Conservation (phyloP, 306 rosid genomes). For the Trifolium subterraneum region DNA sequence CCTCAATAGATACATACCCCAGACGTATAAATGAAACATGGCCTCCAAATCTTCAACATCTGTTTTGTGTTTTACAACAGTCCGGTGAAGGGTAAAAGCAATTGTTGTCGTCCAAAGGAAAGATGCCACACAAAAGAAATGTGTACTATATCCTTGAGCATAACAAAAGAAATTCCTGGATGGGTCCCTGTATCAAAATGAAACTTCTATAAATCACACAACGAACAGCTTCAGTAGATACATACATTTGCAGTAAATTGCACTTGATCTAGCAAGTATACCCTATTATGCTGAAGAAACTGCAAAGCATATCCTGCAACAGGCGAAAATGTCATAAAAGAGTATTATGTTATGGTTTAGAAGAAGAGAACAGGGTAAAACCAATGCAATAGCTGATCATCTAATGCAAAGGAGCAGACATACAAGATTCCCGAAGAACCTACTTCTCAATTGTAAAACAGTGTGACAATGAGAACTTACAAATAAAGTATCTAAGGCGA, state of each 20-base stretch:
- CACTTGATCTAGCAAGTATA: slow-evolving; percentile 46
- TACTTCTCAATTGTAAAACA: slow-evolving; percentile 34
- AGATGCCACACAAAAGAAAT: slow-evolving; percentile 97
- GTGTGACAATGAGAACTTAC: neutral
- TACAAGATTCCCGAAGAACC: slow-evolving; percentile 9
- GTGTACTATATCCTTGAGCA: slow-evolving; percentile 88
- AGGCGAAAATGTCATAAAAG: slow-evolving; percentile 40
- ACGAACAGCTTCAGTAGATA: slow-evolving; percentile 39
- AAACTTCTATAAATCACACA: slow-evolving; percentile 37
- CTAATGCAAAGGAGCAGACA: slow-evolving; percentile 20
- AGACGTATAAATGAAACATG: slow-evolving; percentile 95
- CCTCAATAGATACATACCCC: slow-evolving; percentile 73
- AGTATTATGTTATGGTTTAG: slow-evolving; percentile 39
- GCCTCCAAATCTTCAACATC: slow-evolving; percentile 98
- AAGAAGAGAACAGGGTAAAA: slow-evolving; percentile 33
- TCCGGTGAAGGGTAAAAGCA: slow-evolving; percentile 96
- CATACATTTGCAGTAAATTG: slow-evolving; percentile 24
- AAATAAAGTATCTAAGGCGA: slow-evolving; percentile 21
- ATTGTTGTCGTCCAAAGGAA: slow-evolving; percentile 98
- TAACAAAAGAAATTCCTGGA: slow-evolving; percentile 85
- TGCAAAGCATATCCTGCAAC: slow-evolving; percentile 96
- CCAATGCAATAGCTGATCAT: slow-evolving; percentile 14
- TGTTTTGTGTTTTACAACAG: slow-evolving; percentile 91
- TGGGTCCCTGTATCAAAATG: slow-evolving; percentile 77
- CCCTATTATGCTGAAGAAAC: slow-evolving; percentile 98